Evolutionary conservation across 2,329 filamentous ascomycete genomes (phyloP), one percentile per base, ranked within the genome.

Genomic region (Colletotrichum tamarilloi): DNA sequence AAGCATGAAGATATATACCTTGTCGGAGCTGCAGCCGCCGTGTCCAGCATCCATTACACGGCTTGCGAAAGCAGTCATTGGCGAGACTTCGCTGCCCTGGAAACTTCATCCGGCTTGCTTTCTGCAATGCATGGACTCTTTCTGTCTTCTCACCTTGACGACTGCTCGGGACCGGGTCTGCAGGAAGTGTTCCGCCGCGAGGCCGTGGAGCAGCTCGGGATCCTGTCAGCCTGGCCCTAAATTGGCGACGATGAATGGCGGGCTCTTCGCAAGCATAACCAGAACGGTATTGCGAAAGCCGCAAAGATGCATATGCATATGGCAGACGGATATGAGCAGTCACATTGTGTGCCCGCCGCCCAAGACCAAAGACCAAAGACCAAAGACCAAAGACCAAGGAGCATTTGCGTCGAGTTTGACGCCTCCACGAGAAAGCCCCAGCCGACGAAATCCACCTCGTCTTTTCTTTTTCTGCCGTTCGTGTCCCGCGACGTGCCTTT

Each of bases 261-360:
- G 16, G 38, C 26, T 64, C 9, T 9, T 66, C 67, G 67, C 67
- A 73, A 66, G 35, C 60, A 26, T 68, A 8, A 42, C 71, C 66
- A 16, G 26, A 57, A 66, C 46, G 16, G 67, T 66, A 11, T 42
- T 49, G 38, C 16, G 11, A 55, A n/a, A 66, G 55, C 46, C 46
- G 60, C 46, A 30, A 71, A 46, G 52, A 56, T 73, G 55, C 67
- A 71, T 52, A 24, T 56, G 60, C 35, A 26, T 46, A 58, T 12
- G 46, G 35, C 14, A 5, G 35, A 70, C 8, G 35, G 49, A 52
- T 14, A 66, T 35, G 60, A 62, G 60, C 62, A 63, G 38, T 71
- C 62, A 64, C 49, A 56, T 71, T 42, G 62, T 55, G 28, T 55
- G 32, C 28, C 49, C 38, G 22, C 28, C 19, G 30, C 46, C 49